These are phyloP conservation scores for Acacia confusa DNA, from an alignment of 306 rosid species.

Conservation along the genomic window DNA sequence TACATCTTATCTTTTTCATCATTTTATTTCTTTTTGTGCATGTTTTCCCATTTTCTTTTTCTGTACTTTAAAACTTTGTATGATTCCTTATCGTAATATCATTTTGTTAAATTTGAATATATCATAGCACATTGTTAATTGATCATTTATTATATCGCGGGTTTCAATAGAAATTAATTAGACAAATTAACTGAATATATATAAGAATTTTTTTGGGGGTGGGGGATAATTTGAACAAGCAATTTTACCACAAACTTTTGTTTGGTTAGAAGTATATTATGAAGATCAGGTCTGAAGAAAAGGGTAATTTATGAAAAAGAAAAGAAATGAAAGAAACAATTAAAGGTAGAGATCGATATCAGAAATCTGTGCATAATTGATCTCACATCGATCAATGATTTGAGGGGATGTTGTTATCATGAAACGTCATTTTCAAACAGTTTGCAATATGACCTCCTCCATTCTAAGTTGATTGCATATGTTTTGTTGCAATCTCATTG, in stretches of 20 bases:
- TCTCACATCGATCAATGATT: background rate
- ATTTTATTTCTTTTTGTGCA: no score
- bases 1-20: no score
- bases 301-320: background rate
- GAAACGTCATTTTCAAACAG: conserved; percentile 6
- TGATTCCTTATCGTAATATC: no score
- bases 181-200: background rate
- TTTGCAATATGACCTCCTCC: conserved; percentile 9
- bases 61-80: no score
- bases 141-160: background rate
- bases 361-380: no score
- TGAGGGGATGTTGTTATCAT: background rate
- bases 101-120: no score
- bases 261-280: background rate
- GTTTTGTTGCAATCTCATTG: background rate
- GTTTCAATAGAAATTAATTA: background rate
- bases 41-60: no score
- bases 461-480: conserved; percentile 35
- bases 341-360: no score
- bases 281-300: background rate
- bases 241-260: background rate
- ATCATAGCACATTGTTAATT: no score
- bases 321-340: background rate
- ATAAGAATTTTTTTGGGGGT: no score
- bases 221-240: background rate